Evolutionary conservation across 192 early-diverging fungal genomes (phyloP).

Genomic region (Entophlyctis luteolus): DNA sequence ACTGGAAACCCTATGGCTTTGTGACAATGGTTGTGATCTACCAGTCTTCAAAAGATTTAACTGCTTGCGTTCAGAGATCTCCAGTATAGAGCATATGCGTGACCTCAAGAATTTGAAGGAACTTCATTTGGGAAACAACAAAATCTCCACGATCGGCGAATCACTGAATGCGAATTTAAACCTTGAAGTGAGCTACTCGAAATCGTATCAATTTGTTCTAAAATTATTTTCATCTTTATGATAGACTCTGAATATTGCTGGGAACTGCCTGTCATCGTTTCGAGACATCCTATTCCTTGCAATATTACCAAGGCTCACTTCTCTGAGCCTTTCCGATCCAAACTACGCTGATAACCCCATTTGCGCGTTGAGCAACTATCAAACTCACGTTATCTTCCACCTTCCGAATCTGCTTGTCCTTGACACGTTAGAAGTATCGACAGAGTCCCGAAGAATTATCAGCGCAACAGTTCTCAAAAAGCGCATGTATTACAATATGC

Average conservation of each 20-base stretch:
- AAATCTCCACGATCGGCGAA: conserved; percentile 41
- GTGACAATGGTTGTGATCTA: conserved; percentile 48
- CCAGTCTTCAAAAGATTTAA: background rate
- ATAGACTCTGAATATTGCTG: conserved; percentile 46
- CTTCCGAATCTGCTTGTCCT: conserved; percentile 44
- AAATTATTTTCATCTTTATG: conserved; percentile 18
- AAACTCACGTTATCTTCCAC: conserved; percentile 61
- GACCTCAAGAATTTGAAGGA: conserved; percentile 28
- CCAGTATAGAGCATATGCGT: conserved; percentile 39
- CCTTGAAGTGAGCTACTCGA: conserved; percentile 22
- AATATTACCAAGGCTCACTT: conserved; percentile 39
- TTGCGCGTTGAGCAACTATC: conserved; percentile 56
- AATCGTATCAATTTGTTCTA: too few relatives aligned
- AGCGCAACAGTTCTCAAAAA: conserved; percentile 59
- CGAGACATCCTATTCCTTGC: conserved; percentile 53
- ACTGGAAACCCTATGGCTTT: conserved; percentile 50
- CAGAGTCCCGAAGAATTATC: conserved; percentile 52
- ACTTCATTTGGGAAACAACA: conserved; percentile 48
- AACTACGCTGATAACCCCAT: conserved; percentile 59
- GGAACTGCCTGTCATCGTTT: conserved; percentile 56
- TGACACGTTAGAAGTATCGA: conserved; percentile 57
- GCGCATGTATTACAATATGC: conserved; percentile 65
- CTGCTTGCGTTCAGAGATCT: conserved; percentile 35
- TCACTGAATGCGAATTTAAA: conserved; percentile 34
- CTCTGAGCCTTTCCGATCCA: conserved; percentile 49